Percentiles rank a stretch among this genome's conserved stretches.
phyloP scores from a whole-genome alignment of 1,284 basidiomycete species.

The Calocybe gambosa region DNA sequence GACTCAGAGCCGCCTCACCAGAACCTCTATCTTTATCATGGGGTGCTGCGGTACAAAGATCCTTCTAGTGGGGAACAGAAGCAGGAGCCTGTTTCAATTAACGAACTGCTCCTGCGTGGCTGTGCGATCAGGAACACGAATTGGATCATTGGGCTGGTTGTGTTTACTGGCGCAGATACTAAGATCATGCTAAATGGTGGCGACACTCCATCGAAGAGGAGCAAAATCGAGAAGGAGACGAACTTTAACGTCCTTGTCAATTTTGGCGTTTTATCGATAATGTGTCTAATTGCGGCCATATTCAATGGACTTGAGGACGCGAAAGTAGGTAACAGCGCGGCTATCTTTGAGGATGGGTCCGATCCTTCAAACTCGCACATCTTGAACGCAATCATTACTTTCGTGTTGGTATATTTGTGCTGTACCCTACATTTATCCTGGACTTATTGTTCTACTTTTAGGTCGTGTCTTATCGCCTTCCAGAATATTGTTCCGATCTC shows the following conservation, averaged over 20 bases:
- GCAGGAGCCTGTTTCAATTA: slow-evolving; percentile 76
- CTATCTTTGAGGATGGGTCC: slow-evolving; percentile 66
- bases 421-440: not conserved
- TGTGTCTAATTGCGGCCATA: slow-evolving; percentile 74
- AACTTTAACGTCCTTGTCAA: slow-evolving; percentile 98
- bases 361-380: slow-evolving; percentile 57
- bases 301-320: slow-evolving; percentile 72
- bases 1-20: slow-evolving; percentile 93
- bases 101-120: slow-evolving; percentile 89
- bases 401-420: slow-evolving; percentile 62
- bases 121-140: slow-evolving; percentile 90
- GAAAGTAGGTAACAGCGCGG: slow-evolving; percentile 59
- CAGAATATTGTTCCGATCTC: slow-evolving; percentile 98
- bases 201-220: slow-evolving; percentile 87
- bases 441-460: slow-evolving; percentile 21
- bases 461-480: slow-evolving; percentile 87
- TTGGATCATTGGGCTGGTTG: slow-evolving; percentile 93
- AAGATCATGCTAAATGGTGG: slow-evolving; percentile 99
- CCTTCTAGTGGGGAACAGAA: slow-evolving; percentile 43
- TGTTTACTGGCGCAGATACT: slow-evolving; percentile 92
- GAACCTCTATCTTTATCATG: slow-evolving; percentile 90
- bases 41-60: slow-evolving; percentile 73
- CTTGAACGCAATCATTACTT: slow-evolving; percentile 84
- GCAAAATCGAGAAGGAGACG: slow-evolving; percentile 98
- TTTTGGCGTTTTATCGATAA: slow-evolving; percentile 73